Evolutionary conservation across 176 grass and related monocot genomes (phyloP), one percentile per base, ranked within the genome.

Genomic region (Carex littledalei): DNA sequence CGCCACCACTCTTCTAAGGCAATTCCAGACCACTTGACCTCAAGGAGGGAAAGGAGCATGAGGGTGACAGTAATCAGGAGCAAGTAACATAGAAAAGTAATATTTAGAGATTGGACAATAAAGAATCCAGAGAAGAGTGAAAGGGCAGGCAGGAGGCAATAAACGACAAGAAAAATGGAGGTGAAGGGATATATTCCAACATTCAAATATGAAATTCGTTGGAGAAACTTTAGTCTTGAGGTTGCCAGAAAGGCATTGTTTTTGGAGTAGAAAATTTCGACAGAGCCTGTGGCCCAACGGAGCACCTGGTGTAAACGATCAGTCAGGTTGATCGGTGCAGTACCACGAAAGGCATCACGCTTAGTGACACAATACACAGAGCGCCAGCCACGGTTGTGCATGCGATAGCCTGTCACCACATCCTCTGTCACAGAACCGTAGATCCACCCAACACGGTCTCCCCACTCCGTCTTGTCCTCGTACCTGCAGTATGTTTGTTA

Each of bases 121-220:
- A 94, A 97, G 84, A 79, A 90, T 1, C 91, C 94, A 1, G 89
- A 90, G 88, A 97, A 97, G 91, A 97, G 94, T 9, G 89, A 97
- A 24, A 97, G 86, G 76, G 90, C 91, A n/a, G 94, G 94, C 3
- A 94, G 90, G 22, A 94, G 88, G 91, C 94, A 92, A 86, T 97
- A 97, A 77, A 88, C 85, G 86, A 90, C 84, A 85, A 97, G 94
- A 72, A 97, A 97, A 84, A 97, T 87, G 37, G 94, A 97, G 9
- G 94, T 97, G 88, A 97, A 94, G 6, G 92, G 94, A 87, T 97
- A 97, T 85, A 97, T 92, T 55, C 94, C 92, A 12, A 97, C 94
- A 87, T 94, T 97, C 87, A 97, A 90, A 86, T 97, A 97, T 8
- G 94, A 67, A 18, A 96, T 76, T 12, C 87, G 60, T 34, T 88